phyloP scores from a whole-genome alignment of 164 flowering plant species.

The Stephania yunnanensis region DNA sequence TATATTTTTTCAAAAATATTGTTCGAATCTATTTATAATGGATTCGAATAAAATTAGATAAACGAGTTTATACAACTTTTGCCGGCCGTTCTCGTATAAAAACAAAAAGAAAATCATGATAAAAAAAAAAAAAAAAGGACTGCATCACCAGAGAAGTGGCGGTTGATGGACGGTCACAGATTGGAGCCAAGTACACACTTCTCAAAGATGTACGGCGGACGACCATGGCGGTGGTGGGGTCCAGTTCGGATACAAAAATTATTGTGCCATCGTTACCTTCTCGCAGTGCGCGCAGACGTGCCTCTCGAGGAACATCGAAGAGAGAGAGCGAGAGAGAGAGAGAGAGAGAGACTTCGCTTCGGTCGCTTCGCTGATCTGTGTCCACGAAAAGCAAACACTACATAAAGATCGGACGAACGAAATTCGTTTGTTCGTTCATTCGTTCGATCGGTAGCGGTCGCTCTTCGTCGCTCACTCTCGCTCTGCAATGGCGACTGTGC shows the following conservation, averaged over 20 bases:
- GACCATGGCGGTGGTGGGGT: not conserved
- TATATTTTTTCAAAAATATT: no score
- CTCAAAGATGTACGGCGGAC: not conserved
- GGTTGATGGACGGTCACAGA: not conserved
- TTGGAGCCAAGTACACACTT: not conserved
- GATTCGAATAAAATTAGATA: no score
- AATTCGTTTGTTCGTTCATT: no score
- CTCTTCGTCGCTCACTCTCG: not conserved
- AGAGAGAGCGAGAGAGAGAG: not conserved
- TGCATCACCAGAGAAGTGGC: not conserved
- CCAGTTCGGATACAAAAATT: not conserved
- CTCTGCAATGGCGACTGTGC: constrained; percentile 25
- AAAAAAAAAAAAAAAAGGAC: no score
- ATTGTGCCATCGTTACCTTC: not conserved
- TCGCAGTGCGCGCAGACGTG: not conserved
- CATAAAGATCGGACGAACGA: no score
- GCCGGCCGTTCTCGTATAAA: no score
- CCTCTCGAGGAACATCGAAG: not conserved
- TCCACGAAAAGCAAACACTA: no score
- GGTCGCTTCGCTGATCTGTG: not conserved
- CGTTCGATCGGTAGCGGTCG: not conserved
- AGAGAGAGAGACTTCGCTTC: not conserved
- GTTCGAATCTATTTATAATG: no score
- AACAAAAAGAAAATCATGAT: no score
- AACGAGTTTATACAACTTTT: no score